Conservation (phyloP, 2,329 filamentous ascomycete species). For the Huntiella abstrusa region DNA sequence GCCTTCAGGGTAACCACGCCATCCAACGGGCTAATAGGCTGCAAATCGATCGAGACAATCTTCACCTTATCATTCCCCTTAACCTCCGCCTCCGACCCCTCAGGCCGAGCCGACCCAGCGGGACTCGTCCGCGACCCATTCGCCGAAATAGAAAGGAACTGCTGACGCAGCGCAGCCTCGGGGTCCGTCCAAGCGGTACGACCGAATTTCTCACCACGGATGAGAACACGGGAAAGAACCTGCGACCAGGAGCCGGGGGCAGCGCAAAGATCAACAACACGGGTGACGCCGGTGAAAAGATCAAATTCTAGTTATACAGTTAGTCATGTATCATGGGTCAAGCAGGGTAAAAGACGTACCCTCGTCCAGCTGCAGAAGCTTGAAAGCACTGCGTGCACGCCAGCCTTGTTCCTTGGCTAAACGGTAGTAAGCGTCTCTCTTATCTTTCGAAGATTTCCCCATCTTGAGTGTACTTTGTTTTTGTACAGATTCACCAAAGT, state of each 20-base stretch:
- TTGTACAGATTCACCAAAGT: not conserved
- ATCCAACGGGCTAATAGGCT: constrained; percentile 84
- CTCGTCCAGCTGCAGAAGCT: constrained; percentile 85
- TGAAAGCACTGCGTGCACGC: constrained; percentile 91
- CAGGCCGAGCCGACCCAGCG: constrained; percentile 1
- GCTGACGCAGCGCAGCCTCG: constrained; percentile 37
- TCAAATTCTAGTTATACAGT: constrained; percentile 53
- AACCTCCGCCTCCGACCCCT: not conserved
- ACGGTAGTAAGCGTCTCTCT: constrained; percentile 92
- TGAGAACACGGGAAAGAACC: constrained; percentile 79
- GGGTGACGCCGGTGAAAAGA: constrained; percentile 72
- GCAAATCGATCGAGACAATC: constrained; percentile 88
- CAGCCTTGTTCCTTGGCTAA: constrained; percentile 98
- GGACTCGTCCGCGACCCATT: constrained; percentile 8
- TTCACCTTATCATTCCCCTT: constrained; percentile 25
- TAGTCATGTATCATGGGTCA: constrained; percentile 8
- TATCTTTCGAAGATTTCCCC: constrained; percentile 98
- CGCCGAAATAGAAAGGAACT: constrained; percentile 5
- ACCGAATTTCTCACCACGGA: constrained; percentile 83
- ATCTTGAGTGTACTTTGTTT: constrained; percentile 25
- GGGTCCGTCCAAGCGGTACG: constrained; percentile 73
- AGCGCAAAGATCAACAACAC: constrained; percentile 89
- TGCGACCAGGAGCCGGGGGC: constrained; percentile 96
- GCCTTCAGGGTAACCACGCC: constrained; percentile 85
- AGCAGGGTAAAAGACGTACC: constrained; percentile 22